These are phyloP conservation scores for Angomonas deanei DNA, from an alignment of 208 protist species.

Conservation along the genomic window DNA sequence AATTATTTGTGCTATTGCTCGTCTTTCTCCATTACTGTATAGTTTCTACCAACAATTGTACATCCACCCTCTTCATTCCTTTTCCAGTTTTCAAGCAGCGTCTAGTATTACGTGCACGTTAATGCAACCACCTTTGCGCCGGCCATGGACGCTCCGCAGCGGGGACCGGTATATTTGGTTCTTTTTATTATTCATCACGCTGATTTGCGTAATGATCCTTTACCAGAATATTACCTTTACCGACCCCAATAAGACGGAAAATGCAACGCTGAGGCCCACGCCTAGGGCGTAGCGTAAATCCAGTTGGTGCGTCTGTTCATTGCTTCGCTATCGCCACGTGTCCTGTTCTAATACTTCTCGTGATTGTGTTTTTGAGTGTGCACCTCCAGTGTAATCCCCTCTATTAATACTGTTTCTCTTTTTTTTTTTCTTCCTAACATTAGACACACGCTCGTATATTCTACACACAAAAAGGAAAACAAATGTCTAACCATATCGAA, in stretches of 20 bases:
- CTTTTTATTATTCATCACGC: conserved; percentile 1
- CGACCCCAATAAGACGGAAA: not conserved
- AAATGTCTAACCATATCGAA: not conserved
- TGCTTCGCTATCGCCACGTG: not conserved
- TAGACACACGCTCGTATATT: not conserved
- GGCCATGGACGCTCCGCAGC: not conserved
- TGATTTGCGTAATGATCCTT: conserved; percentile 1
- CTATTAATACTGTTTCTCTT: not conserved
- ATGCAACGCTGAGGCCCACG: not conserved
- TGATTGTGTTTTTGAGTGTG: not conserved
- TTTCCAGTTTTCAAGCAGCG: not conserved
- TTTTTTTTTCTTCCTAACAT: not conserved
- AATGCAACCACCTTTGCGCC: not conserved
- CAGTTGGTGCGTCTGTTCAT: not conserved
- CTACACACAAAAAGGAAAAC: not conserved
- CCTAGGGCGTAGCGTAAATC: not conserved
- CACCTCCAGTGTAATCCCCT: not conserved
- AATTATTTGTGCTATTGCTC: not conserved
- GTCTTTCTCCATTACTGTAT: no score
- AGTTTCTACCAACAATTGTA: no score
- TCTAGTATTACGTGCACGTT: not conserved
- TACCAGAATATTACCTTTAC: conserved; percentile 6
- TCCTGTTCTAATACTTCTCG: not conserved
- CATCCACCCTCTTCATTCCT: not conserved
- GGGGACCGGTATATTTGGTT: conserved; percentile 5